Evolutionary conservation across 2,329 filamentous ascomycete species (phyloP), one percentile per base, ranked within the genome.

Genomic region (Calonectria ilicicola): DNA sequence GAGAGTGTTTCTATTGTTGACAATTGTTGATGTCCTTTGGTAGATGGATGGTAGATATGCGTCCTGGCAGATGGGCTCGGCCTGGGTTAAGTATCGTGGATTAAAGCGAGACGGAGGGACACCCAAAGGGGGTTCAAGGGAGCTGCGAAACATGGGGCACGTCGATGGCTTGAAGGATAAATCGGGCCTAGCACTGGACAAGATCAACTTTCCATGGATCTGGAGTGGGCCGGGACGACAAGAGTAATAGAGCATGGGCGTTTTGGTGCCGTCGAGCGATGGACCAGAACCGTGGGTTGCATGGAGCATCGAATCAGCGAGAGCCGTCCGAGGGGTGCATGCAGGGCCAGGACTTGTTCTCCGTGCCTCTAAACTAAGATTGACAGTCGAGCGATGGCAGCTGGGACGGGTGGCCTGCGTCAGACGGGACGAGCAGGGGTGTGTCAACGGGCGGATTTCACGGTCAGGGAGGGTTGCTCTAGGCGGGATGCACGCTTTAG

Each of bases 121-220:
- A 23, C 27, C 70, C 74, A 65, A 74, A 74, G 79, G 78, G 78
- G 75, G 73, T 76, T 78, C 72, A 78, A 82, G 81, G 80, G 81
- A 80, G 78, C 75, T 78, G 77, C 78, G 78, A 80, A 80, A 80
- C 81, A 80, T 79, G 76, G 78, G 78, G 77, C 78, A 79, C 72
- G 77, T 79, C 79, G 80, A 80, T 78, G 81, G 82, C 76, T 80
- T 79, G 76, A 80, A 82, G 81, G 80, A 82, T 81, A 82, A 83
- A 83, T 82, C 81, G 80, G 82, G 81, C 77, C 78, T 81, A 80
- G 79, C 72, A 74, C 74, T 77, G 77, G 78, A 77, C 81, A 79
- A 82, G 81, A 82, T 81, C 82, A 81, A 80, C 81, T 79, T 76
- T 72, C 79, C 81, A 83, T 79, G 82, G 83, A 84, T 82, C 80